phyloP scores from a whole-genome alignment of 2,329 filamentous ascomycete genomes.

The Colletotrichum sidae region DNA sequence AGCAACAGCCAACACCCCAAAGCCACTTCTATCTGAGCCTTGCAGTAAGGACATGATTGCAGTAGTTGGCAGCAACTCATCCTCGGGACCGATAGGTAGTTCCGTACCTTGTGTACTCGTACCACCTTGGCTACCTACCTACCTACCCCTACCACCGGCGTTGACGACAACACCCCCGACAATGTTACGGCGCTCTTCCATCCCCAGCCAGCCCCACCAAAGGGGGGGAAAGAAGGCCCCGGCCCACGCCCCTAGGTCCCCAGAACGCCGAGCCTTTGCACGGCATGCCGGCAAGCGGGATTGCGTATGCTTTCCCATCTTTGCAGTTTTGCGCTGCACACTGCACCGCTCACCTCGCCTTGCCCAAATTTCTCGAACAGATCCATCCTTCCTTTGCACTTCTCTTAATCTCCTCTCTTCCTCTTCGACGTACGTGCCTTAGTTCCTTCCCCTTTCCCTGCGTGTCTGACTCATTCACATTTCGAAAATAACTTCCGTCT shows the following conservation, averaged over 20 bases:
- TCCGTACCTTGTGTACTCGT: no score
- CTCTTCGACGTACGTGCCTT: slow-evolving; percentile 14
- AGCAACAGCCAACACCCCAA: no score
- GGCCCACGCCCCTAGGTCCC: slow-evolving; percentile 29
- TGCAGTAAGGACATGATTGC: no score
- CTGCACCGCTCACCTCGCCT: slow-evolving; percentile 30
- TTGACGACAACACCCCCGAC: slow-evolving; percentile 3
- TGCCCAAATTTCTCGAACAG: slow-evolving; percentile 28
- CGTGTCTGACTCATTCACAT: background rate
- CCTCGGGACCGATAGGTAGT: no score
- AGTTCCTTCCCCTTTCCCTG: background rate
- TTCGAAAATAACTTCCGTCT: background rate
- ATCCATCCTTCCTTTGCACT: slow-evolving; percentile 4
- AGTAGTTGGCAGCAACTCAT: no score
- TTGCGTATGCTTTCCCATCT: slow-evolving; percentile 37
- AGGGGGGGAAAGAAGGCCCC: slow-evolving; percentile 19
- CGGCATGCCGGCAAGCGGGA: slow-evolving; percentile 38
- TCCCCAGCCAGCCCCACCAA: slow-evolving; percentile 17
- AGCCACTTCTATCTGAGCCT: no score
- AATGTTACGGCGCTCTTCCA: background rate
- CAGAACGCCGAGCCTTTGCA: slow-evolving; percentile 37
- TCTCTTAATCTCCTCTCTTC: background rate
- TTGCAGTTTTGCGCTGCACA: slow-evolving; percentile 35
- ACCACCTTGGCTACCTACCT: background rate
- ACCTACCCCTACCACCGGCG: slow-evolving; percentile 16